Base-by-base conservation (phyloP, 208 protist genomes). In the Lotmaria passim region DNA sequence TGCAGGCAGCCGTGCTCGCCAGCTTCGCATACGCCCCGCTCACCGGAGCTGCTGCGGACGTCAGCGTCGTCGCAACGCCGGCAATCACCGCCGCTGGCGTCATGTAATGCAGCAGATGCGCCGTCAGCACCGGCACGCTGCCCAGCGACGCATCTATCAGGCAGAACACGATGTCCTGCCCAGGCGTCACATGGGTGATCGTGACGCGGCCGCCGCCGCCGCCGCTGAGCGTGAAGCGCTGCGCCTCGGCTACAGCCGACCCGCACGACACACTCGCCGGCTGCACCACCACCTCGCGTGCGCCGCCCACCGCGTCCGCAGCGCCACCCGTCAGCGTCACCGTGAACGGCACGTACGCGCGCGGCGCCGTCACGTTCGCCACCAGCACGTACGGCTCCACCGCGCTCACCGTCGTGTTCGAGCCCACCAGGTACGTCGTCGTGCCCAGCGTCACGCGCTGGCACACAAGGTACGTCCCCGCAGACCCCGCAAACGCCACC, bases 81-180 rank as follows among this genome's bases (percentile, higher is more conserved):
- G 79, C 61, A 39, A 91, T 62, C 59, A 91, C 79, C 12, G 73
- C 73, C 0, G 80, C 71, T 12, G 86, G 86, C 33, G 80, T 69
- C 80, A 89, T 85, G 78, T 91, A 91, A 34, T 72, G 55, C n/a
- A 62, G 53, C 61, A 91, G 67, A 44, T 62, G 67, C 5, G 47
- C 47, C 3, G 39, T 50, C 69, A 74, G 58, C 47, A 73, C 73
- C 39, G 69, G 38, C 48, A 83, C 71, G 61, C 67, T 59, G 59
- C 68, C 65, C 19, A 69, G 55, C 1, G 48, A 2, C n/a, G 55
- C 46, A 2, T 66, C 41, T 23, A 46, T 39, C 5, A 83, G 38
- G 67, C 77, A 83, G 47, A 83, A 83, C 39, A 62, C 43, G 23
- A 83, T 55, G 7, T 68, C 19, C 51, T 67, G 12, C 5, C 7